Conservation (phyloP, 192 early-diverging fungal genomes). For the Coemansia brasiliensis region DNA sequence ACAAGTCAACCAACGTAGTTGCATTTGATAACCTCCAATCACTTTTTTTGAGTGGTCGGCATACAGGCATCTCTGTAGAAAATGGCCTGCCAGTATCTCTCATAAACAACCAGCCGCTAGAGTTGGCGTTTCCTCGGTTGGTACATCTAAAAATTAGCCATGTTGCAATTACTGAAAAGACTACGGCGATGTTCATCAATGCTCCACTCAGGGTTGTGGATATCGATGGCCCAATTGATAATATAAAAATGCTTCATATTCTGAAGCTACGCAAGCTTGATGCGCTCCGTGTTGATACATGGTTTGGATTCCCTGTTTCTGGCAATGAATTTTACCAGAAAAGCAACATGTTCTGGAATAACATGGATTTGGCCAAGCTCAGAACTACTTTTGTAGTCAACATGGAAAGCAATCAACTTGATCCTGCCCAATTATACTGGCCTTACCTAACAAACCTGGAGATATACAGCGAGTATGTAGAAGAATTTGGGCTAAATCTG, state of each 20-base stretch:
- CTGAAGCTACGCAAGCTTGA: neutral
- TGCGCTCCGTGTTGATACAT: neutral
- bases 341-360: neutral
- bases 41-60: neutral
- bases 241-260: neutral
- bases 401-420: neutral
- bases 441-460: neutral
- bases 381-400: neutral
- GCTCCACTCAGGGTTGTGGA: neutral
- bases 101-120: neutral
- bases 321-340: neutral
- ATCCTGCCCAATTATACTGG: neutral
- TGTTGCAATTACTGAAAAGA: neutral
- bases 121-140: neutral
- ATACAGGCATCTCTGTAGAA: neutral
- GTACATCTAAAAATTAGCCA: neutral
- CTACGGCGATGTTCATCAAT: neutral
- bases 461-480: neutral
- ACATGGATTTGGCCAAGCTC: neutral
- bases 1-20: neutral
- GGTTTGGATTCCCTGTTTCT: slow-evolving; percentile 3
- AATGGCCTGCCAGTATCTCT: neutral
- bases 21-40: neutral
- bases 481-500: neutral
- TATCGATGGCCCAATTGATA: neutral